A percentile compares a stretch with the other conserved stretches of the same genome.
phyloP scores from a whole-genome alignment of 2,329 filamentous ascomycete genomes.

The Aspergillus terreus region DNA sequence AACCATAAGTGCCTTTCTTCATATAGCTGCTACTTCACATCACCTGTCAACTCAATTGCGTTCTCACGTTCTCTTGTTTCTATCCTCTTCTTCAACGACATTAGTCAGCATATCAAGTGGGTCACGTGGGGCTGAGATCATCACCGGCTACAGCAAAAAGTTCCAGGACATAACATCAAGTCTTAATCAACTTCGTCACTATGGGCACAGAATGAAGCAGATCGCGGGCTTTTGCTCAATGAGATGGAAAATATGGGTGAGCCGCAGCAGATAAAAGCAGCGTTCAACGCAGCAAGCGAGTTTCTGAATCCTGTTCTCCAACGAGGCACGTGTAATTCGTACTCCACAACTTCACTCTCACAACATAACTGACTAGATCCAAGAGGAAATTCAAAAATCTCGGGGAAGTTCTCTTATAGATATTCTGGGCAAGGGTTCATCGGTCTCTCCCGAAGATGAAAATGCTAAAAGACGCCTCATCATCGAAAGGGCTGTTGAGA shows the following conservation, averaged over 20 bases:
- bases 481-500: slow-evolving; percentile 31
- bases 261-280: slow-evolving; percentile 19
- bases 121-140: slow-evolving; percentile 1
- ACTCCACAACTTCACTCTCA: slow-evolving; percentile 2
- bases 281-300: slow-evolving; percentile 31
- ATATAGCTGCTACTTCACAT: too few relatives aligned
- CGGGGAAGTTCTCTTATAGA: slow-evolving; percentile 34
- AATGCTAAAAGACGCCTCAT: slow-evolving; percentile 23
- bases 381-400: slow-evolving; percentile 38
- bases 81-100: not conserved
- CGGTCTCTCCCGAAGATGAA: slow-evolving; percentile 11
- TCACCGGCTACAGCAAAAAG: not conserved
- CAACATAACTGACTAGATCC: slow-evolving; percentile 26
- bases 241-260: slow-evolving; percentile 25
- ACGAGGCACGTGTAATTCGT: slow-evolving; percentile 35
- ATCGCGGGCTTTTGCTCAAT: not conserved
- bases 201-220: not conserved
- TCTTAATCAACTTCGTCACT: not conserved
- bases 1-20: too few relatives aligned
- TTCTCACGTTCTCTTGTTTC: too few relatives aligned
- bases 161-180: not conserved
- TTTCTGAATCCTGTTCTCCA: slow-evolving; percentile 39
- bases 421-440: slow-evolving; percentile 22
- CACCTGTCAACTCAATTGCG: too few relatives aligned
- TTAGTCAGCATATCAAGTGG: not conserved